These are phyloP conservation scores for Candida albicans DNA, from an alignment of 1,139 yeast species.

Conservation along the genomic window DNA sequence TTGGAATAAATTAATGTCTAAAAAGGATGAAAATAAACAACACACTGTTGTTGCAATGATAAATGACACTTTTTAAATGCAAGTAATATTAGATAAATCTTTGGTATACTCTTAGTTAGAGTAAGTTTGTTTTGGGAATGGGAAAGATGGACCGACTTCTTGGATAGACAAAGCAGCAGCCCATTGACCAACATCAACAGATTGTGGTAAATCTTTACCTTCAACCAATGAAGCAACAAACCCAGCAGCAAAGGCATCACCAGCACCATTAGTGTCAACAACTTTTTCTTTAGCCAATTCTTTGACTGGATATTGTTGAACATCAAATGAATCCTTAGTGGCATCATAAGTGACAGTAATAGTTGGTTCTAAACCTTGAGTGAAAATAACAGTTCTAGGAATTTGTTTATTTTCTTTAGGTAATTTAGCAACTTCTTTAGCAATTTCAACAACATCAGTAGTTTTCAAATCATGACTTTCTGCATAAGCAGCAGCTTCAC, in stretches of 20 bases:
- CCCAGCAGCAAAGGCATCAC: conserved; percentile 99
- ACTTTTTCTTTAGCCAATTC: conserved; percentile 66
- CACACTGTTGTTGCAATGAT: too few species aligned
- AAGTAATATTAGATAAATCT: too few species aligned
- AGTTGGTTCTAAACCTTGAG: conserved; percentile 92
- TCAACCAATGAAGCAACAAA: conserved; percentile 86
- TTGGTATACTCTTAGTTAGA: conserved; percentile 19
- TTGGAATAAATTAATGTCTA: not conserved
- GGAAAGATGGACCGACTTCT: conserved; percentile 93
- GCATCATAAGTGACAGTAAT: conserved; percentile 62
- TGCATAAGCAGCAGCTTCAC: conserved; percentile 95
- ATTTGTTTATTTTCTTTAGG: conserved; percentile 73
- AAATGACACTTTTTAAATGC: too few species aligned
- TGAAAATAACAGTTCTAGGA: conserved; percentile 84
- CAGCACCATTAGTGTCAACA: conserved; percentile 97
- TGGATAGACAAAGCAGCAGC: conserved; percentile 90
- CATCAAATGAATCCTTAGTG: conserved; percentile 44
- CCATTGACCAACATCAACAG: conserved; percentile 94
- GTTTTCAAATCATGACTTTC: conserved; percentile 68
- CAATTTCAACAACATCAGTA: conserved; percentile 68
- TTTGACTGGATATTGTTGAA: conserved; percentile 64
- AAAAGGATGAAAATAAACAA: too few species aligned
- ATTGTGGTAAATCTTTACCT: conserved; percentile 60
- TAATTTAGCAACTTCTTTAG: conserved; percentile 74
- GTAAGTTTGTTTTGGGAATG: conserved; percentile 72